phyloP scores from a whole-genome alignment of 1,284 basidiomycete species.

The Cystobasidium slooffiae region DNA sequence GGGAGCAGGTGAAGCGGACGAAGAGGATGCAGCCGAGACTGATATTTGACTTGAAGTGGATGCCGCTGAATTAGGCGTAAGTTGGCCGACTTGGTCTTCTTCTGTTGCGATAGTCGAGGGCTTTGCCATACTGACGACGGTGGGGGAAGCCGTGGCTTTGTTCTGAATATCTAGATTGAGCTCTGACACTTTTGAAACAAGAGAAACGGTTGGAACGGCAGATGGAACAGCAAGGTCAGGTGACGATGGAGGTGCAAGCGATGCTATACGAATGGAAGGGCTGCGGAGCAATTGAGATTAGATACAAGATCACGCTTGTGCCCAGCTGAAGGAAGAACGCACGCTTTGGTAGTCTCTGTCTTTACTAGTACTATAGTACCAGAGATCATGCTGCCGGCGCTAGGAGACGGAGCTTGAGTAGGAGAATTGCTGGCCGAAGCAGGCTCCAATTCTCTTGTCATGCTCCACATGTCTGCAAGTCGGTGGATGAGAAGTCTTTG shows the following conservation, averaged over 20 bases:
- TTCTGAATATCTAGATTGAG: background rate
- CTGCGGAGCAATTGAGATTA: too few relatives aligned
- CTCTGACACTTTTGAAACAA: slow-evolving; percentile 28
- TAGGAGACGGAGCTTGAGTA: background rate
- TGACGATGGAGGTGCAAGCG: slow-evolving; percentile 10
- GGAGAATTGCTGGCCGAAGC: slow-evolving; percentile 21
- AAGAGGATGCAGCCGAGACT: background rate
- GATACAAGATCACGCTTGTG: too few relatives aligned
- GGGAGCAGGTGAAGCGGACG: background rate
- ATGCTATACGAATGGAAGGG: slow-evolving; percentile 30
- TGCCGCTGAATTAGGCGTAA: background rate
- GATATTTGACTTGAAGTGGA: background rate
- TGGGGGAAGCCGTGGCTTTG: background rate
- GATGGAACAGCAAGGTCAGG: background rate
- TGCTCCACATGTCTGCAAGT: slow-evolving; percentile 51
- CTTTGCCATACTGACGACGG: background rate
- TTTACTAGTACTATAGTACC: slow-evolving; percentile 51
- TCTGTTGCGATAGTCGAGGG: background rate
- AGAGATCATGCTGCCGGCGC: slow-evolving; percentile 25
- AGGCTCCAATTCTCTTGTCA: slow-evolving; percentile 51
- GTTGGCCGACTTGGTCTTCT: background rate
- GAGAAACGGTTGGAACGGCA: slow-evolving; percentile 3
- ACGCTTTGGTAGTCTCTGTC: slow-evolving; percentile 43
- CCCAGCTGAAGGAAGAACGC: slow-evolving; percentile 8
- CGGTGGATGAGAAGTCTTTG: slow-evolving; percentile 52